Evolutionary conservation across 2,329 filamentous ascomycete species (phyloP), one percentile per base, ranked within the genome.

Genomic region (Ceratocystis lukuohia): DNA sequence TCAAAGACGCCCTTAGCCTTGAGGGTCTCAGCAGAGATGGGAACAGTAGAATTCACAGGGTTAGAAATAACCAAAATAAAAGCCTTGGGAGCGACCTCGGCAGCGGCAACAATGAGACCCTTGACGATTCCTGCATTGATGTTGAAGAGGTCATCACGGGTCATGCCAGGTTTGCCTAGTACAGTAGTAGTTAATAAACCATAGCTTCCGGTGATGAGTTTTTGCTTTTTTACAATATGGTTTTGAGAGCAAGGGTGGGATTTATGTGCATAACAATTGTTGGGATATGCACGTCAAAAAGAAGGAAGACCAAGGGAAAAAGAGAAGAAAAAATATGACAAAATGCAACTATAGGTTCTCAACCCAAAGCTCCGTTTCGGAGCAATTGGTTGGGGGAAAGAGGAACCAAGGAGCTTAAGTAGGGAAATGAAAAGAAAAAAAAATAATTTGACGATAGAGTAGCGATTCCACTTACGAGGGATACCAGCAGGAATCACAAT

Each of bases 91-190:
- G 87, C 87, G 74, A 88, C 85, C 76, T 96, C 87, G 72, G 93
- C 91, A 73, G 91, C 85, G 65, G 89, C 87, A 82, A 96, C 88
- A 72, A 95, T 88, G 71, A 99, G 84, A 72, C 90, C 91, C 80
- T 94, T 91, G 75, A 99, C 94, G 75, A 99, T 99, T 73, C 92
- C 90, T 69, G 94, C 94, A 77, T 99, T 99, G 83, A 96, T 96
- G 81, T 96, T 96, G 88, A 99, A 99, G 68, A 99, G 89, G 76
- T 97, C 94, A 74, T 99, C 94, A 80, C 94, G 91, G 78, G 89
- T 96, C 94, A 99, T 99, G 74, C 94, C 94, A 73, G 94, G 94
- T 84, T 97, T 97, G 80, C 93, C 93, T 96, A 70, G 68, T 41
- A 68, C 53, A 22, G 30, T 22, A 53, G 17, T 64, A 33, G 70